These are phyloP conservation scores for Pleomassaria siparia DNA, from an alignment of 2,329 filamentous ascomycete genomes.

Conservation along the genomic window DNA sequence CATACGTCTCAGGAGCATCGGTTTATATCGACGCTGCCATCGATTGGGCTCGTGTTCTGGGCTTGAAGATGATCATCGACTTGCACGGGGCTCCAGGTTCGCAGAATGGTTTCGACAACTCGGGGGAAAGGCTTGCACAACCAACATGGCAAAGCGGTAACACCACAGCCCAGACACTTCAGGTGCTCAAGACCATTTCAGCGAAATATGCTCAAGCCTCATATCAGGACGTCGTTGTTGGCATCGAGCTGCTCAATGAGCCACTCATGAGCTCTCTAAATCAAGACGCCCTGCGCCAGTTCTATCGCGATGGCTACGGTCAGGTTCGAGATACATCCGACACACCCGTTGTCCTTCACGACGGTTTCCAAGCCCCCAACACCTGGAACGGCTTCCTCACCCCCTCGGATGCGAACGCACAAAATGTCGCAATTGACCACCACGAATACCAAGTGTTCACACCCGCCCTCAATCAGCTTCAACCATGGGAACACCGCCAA, in stretches of 20 bases:
- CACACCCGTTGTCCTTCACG: constrained; percentile 59
- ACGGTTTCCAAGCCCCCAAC: constrained; percentile 56
- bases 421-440: constrained; percentile 64
- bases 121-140: constrained; percentile 51
- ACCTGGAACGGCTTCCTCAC: constrained; percentile 65
- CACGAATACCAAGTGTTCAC: constrained; percentile 70
- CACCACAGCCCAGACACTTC: constrained; percentile 54
- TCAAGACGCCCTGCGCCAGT: constrained; percentile 52
- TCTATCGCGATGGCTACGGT: constrained; percentile 58
- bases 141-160: constrained; percentile 52
- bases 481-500: constrained; percentile 56
- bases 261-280: constrained; percentile 52
- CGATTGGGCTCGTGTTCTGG: constrained; percentile 56
- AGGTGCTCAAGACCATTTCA: constrained; percentile 60
- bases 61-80: constrained; percentile 61
- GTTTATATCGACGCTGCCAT: constrained; percentile 59
- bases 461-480: constrained; percentile 52
- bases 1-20: constrained; percentile 56
- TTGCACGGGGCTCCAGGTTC: constrained; percentile 59
- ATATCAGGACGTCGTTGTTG: constrained; percentile 62
- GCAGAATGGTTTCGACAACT: constrained; percentile 66
- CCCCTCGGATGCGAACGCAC: constrained; percentile 49
- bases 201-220: constrained; percentile 57
- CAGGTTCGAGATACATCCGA: constrained; percentile 48
- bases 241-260: constrained; percentile 61